Evolutionary conservation across 73 alveolate genomes (phyloP), one percentile per base, ranked within the genome.

Genomic region (Loxodes magnus): DNA sequence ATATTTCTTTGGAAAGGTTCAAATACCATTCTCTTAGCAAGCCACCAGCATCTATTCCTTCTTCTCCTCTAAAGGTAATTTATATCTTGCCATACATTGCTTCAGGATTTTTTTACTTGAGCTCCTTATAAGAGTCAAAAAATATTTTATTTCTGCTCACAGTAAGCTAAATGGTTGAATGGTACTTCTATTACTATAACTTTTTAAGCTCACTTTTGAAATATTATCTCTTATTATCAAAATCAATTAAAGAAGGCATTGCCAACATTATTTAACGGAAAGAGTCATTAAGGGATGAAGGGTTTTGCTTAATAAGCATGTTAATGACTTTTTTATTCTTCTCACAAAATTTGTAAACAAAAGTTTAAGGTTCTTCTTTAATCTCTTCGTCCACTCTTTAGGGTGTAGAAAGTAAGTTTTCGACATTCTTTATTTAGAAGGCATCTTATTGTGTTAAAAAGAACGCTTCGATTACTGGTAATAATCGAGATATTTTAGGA

Each of bases 11-110:
- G n/a, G 99, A 87, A 33, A 95, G 82, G 42, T 84, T 74, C n/a
- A 82, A 73, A 50, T 88, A 80, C 99, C 98, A 95, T 60, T 95
- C 99, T 72, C 98, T 79, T n/a, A 94, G 88, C 9, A 94, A 86
- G 17, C 99, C 99, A 0, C 99, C 99, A 9, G 94, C 97, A 70
- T 94, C 99, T n/a, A 92, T 62, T 10, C 98, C 99, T 53, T 92
- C 93, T 71, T 94, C 99, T 22, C 93, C 94, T 37, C 73, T 71
- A 54, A 84, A 88, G 50, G 9, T 64, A 38, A 23, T 9, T 3
- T 12, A 5, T 5, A 16, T 23, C 10, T 64, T 59, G 21, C 81
- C 87, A 17, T 80, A 43, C 94, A 77, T 68, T 57, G 74, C 94
- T 3, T 76, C 77, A 0, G 87, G 74, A 24, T 51, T 52, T n/a